phyloP scores from a whole-genome alignment of 2,329 filamentous ascomycete genomes.

The Teratosphaeria destructans region DNA sequence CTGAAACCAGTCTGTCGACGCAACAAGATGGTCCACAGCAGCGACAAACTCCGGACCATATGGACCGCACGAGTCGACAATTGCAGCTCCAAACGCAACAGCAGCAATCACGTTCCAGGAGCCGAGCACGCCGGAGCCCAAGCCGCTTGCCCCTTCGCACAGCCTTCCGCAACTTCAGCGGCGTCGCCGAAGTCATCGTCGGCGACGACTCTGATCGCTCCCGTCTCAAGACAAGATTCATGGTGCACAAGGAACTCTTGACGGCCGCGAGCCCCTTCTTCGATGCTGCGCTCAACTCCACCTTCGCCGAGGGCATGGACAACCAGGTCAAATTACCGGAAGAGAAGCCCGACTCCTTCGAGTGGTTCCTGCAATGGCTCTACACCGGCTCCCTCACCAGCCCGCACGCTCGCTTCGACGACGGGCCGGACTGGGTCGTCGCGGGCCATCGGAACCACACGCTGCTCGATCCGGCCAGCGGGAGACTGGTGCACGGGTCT shows the following conservation, averaged over 20 bases:
- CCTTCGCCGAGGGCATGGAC: slow-evolving; percentile 35
- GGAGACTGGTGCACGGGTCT: background rate
- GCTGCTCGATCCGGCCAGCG: background rate
- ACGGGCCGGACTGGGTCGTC: background rate
- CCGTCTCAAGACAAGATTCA: slow-evolving; percentile 28
- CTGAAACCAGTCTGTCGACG: slow-evolving; percentile 15
- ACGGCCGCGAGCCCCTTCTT: slow-evolving; percentile 40
- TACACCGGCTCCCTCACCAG: slow-evolving; percentile 33
- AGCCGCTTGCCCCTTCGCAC: slow-evolving; percentile 27
- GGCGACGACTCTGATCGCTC: slow-evolving; percentile 23
- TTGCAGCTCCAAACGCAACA: slow-evolving; percentile 3
- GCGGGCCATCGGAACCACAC: background rate
- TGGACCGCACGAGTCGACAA: background rate
- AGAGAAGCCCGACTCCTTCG: slow-evolving; percentile 36
- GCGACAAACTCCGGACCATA: background rate
- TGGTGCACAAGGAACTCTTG: slow-evolving; percentile 40
- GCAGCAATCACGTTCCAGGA: background rate
- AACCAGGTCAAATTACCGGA: slow-evolving; percentile 35
- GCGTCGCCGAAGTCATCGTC: slow-evolving; percentile 30
- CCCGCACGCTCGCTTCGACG: slow-evolving; percentile 3
- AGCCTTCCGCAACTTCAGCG: slow-evolving; percentile 29
- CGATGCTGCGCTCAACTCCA: slow-evolving; percentile 37
- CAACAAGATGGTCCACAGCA: slow-evolving; percentile 7
- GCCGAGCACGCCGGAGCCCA: slow-evolving; percentile 10
- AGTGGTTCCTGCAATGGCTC: slow-evolving; percentile 42